These are phyloP conservation scores for Solanum virginianum DNA, from an alignment of 257 asterid genomes.

Conservation along the genomic window DNA sequence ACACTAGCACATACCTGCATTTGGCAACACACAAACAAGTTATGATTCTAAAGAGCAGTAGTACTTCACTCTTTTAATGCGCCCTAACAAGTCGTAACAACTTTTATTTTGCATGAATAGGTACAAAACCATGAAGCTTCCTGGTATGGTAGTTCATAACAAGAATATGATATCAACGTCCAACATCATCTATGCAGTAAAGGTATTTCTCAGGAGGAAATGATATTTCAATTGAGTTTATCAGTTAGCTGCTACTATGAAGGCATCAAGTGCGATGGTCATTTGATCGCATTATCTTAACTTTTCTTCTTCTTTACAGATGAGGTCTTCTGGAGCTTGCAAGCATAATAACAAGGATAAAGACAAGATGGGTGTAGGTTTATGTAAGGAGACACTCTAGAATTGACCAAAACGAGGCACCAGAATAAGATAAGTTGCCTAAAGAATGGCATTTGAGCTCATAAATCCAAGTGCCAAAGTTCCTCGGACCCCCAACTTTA, in stretches of 20 bases:
- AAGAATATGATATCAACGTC: background rate
- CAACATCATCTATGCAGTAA: background rate
- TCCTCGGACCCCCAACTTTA: background rate
- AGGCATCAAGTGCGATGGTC: background rate
- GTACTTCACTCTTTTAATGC: background rate
- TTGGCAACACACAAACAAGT: background rate
- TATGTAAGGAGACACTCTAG: background rate
- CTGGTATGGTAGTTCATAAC: background rate
- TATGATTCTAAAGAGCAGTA: background rate
- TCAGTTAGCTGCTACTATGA: background rate
- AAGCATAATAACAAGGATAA: background rate
- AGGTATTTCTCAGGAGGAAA: background rate
- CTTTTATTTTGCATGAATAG: background rate
- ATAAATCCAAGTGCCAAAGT: background rate
- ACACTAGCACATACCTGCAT: conserved; percentile 69
- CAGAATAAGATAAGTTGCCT: background rate
- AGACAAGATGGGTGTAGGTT: background rate
- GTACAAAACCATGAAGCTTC: background rate
- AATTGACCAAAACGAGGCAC: background rate
- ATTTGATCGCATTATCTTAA: background rate
- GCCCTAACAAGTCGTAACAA: background rate
- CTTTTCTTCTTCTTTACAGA: background rate
- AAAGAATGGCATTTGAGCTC: background rate
- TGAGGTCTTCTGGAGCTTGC: background rate
- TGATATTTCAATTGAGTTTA: background rate